A percentile compares a stretch with the other conserved stretches of the same genome.
Conservation (phyloP, 2,329 filamentous ascomycete species). For the Fusarium nisikadoi region DNA sequence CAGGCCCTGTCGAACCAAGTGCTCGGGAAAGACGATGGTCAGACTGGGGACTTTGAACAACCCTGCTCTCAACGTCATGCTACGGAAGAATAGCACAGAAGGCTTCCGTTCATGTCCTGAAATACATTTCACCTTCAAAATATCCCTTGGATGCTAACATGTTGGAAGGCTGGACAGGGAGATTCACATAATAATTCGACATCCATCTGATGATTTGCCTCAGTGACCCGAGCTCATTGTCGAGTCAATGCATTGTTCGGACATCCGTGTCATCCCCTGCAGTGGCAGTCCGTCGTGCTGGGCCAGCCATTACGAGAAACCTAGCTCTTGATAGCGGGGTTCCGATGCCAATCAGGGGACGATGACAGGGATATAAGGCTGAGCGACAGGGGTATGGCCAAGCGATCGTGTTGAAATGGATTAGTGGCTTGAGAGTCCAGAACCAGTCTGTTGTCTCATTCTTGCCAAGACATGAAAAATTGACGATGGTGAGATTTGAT, state of each 20-base stretch:
- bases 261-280: slow-evolving; percentile 19
- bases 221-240: slow-evolving; percentile 20
- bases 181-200: slow-evolving; percentile 4
- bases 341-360: slow-evolving; percentile 42
- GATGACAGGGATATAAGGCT: slow-evolving; percentile 36
- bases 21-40: slow-evolving; percentile 36
- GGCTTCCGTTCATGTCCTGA: neutral
- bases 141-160: neutral
- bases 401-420: slow-evolving; percentile 37
- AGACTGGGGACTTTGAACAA: slow-evolving; percentile 32
- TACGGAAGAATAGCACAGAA: neutral
- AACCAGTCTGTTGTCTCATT: slow-evolving; percentile 38
- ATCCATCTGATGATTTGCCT: slow-evolving; percentile 13
- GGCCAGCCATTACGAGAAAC: slow-evolving; percentile 29
- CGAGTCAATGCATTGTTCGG: slow-evolving; percentile 35
- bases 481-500: slow-evolving; percentile 33
- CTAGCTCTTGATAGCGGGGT: slow-evolving; percentile 30
- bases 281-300: slow-evolving; percentile 20
- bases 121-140: neutral
- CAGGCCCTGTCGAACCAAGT: slow-evolving; percentile 41
- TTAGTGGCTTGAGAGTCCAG: slow-evolving; percentile 34
- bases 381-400: slow-evolving; percentile 30
- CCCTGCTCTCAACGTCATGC: slow-evolving; percentile 34
- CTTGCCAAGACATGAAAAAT: slow-evolving; percentile 40
- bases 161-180: neutral